These are phyloP conservation scores for Claviceps sp. DNA, from an alignment of 2,329 filamentous ascomycete species.

Conservation along the genomic window DNA sequence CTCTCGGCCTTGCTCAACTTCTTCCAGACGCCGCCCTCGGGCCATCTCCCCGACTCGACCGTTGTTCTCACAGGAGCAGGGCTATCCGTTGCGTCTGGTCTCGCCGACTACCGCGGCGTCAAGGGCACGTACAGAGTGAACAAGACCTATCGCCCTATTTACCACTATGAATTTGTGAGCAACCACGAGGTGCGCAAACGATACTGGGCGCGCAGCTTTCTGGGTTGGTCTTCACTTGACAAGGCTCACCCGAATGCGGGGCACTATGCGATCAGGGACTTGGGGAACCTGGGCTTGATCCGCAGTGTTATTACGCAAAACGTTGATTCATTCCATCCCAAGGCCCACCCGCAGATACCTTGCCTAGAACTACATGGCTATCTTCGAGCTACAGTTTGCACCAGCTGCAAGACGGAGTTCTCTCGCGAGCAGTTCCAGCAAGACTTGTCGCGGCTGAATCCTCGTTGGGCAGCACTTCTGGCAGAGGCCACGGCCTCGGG, in stretches of 20 bases:
- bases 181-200: constrained; percentile 77
- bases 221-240: constrained; percentile 77
- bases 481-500: constrained; percentile 57
- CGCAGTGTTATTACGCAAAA: constrained; percentile 83
- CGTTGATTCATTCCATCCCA: constrained; percentile 83
- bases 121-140: constrained; percentile 91
- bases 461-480: constrained; percentile 70
- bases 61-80: constrained; percentile 65
- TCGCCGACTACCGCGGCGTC: constrained; percentile 82
- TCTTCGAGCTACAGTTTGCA: constrained; percentile 67
- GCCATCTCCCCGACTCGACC: constrained; percentile 31
- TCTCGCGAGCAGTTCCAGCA: constrained; percentile 63
- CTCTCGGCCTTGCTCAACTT: constrained; percentile 67
- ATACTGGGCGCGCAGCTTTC: constrained; percentile 91
- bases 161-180: constrained; percentile 75
- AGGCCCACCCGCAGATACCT: constrained; percentile 58
- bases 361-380: constrained; percentile 89
- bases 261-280: constrained; percentile 62
- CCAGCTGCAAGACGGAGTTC: constrained; percentile 60
- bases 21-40: constrained; percentile 47
- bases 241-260: constrained; percentile 67
- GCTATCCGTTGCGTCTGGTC: constrained; percentile 81
- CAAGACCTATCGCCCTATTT: constrained; percentile 80
- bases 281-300: constrained; percentile 61
- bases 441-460: constrained; percentile 66